Base-by-base conservation (phyloP, 805 yeast species). In the Candida anglica region DNA sequence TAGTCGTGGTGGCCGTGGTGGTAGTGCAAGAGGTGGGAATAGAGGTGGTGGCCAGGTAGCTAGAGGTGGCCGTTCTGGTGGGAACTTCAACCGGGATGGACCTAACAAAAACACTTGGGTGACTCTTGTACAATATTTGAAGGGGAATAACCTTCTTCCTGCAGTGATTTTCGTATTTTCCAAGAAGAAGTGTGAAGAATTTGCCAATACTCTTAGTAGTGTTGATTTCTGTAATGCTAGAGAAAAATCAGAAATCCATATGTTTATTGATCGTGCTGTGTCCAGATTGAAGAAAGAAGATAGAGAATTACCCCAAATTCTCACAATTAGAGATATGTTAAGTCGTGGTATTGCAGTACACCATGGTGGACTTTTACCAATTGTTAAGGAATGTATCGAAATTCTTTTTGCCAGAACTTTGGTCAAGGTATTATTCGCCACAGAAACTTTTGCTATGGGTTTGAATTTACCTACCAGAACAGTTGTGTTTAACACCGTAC, bases 401-500 rank as follows among this genome's bases (percentile, higher is more conserved):
- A 89, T 93, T 36, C 61, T 93, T 30, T 93, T 93, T 63, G 80
- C 97, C 0, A 81, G 77, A 46, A 81, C 95, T 0, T 68, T 91
- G 33, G 85, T 93, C 28, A 89, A 88, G 56, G 93, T 91, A 1
- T 64, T 93, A 33, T 93, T 93, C 65, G 98, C 98, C 0, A 93
- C 98, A 0, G 98, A 93, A 58, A 93, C 98, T 0, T 91, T 93
- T 69, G 98, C 98, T 5, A 93, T 93, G 98, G 98, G 98, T 10
- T 73, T 93, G 54, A 93, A 93, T 54, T 67, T 93, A 52, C 98
- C 98, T 9, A 91, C 98, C 0, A 79, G 96, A 63, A 93, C 98
- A 0, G 98, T 93, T 22, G 89, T 91, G 1, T 93, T 93, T 56
- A 76, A 87, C 41, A 86, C 83, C 30, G 64, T 83, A 32, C 67